Base-by-base conservation (phyloP, 371 early-diverging fungal species). In the Conidiobolus incongruus region DNA sequence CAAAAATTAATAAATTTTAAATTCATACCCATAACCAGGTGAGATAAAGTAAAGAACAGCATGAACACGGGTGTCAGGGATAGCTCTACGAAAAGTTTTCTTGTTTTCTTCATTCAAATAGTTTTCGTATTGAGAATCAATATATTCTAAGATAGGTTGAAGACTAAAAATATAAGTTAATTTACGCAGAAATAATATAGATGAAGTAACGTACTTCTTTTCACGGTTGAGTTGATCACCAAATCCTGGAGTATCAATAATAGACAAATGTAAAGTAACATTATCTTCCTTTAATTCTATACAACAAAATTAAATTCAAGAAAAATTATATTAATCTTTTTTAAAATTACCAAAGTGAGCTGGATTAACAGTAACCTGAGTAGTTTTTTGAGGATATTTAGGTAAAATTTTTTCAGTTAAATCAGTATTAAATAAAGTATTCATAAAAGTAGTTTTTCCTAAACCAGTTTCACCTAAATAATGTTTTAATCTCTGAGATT, bases 161-260 rank as follows among this genome's bases (percentile, higher is more conserved):
- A 83, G 65, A 49, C 81, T 78, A 47, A 35, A 29, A 11, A 42
- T 29, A 34, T 26, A 35, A 44, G 6, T 5, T 28, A 35, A 28
- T 20, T 33, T 10, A 20, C 26, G 11, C 6, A 11, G 32, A 20
- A 21, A 11, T 38, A n/a, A 19, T 21, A 6, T 15, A 36, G 19
- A 34, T 15, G 19, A 7, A 38, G 4, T 20, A 56, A 62, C 63
- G 34, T 61, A 72, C 79, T 94, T 85, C 51, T 77, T 66, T 42
- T 66, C 68, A 46, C 78, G 66, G 53, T 77, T 70, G 31, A 77
- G 48, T 35, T 72, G 72, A 58, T 91, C 89, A 28, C 90, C 93
- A 59, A 91, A 93, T 7, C 94, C 95, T 12, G 95, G 93, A 3
- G 93, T 92, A 58, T 94, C 93, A 42, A 94, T 72, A 40, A 90